These are phyloP conservation scores for Fusarium tjaetaba DNA, from an alignment of 2,329 filamentous ascomycete species.

Conservation along the genomic window DNA sequence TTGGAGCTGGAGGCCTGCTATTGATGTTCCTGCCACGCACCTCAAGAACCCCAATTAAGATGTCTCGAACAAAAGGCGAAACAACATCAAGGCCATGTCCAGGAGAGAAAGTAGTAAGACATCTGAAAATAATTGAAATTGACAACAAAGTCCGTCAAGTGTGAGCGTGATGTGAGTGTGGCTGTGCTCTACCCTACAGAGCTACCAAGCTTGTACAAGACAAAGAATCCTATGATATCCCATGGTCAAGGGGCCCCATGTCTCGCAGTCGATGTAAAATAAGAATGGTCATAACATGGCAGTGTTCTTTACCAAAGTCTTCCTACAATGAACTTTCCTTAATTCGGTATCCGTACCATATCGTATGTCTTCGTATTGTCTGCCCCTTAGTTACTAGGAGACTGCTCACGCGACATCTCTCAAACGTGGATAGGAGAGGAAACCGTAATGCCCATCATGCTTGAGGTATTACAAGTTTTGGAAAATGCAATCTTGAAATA, in stretches of 20 bases:
- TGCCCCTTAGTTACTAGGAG: not conserved
- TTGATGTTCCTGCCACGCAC: not conserved
- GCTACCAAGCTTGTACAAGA: not conserved
- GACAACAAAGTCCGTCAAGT: not conserved
- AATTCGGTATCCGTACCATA: not conserved
- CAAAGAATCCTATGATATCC: slow-evolving; percentile 1
- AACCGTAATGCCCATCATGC: not conserved
- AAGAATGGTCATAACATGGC: not conserved
- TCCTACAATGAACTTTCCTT: not conserved
- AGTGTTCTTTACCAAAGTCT: not conserved
- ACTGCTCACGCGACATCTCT: slow-evolving; percentile 9
- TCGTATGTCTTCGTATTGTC: not conserved
- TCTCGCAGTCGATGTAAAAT: not conserved
- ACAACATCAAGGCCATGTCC: not conserved
- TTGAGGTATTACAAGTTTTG: not conserved
- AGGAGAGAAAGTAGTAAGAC: not conserved
- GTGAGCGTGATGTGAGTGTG: not conserved
- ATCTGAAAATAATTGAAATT: not conserved
- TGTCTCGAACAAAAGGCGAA: not conserved
- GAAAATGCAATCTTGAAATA: not conserved
- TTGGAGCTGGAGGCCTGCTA: slow-evolving; percentile 2
- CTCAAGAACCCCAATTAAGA: not conserved
- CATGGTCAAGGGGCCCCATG: slow-evolving; percentile 1
- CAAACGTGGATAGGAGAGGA: not conserved
- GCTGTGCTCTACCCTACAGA: slow-evolving; percentile 20